Evolutionary conservation across 2,329 filamentous ascomycete species (phyloP).

Genomic region (Botrytis galanthina): DNA sequence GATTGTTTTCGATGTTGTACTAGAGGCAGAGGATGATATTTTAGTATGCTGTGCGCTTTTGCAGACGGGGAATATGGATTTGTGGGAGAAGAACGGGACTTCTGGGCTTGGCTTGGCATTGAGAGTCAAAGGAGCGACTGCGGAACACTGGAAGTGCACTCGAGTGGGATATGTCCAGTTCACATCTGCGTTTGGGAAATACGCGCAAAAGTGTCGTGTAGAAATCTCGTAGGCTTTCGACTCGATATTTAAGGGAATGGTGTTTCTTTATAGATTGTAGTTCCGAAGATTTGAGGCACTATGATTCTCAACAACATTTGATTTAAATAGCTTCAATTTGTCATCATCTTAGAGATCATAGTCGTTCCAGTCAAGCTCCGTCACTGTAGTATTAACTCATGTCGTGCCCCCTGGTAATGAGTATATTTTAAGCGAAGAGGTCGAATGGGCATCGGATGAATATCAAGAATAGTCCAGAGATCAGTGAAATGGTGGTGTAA

Average conservation of each 20-base stretch:
- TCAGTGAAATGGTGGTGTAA: not conserved
- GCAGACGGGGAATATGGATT: not conserved
- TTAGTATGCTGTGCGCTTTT: not conserved
- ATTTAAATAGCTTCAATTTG: not conserved
- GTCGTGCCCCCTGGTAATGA: accelerated
- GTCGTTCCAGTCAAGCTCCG: not conserved
- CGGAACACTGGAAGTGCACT: not conserved
- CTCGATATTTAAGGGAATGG: not conserved
- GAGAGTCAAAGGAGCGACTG: not conserved
- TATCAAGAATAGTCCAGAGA: not conserved
- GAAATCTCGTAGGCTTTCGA: not conserved
- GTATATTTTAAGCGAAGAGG: not conserved
- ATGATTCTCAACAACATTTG: not conserved
- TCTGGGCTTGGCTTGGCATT: not conserved
- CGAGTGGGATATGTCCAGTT: not conserved
- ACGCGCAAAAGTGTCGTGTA: not conserved
- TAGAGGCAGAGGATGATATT: not conserved
- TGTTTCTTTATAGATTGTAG: not conserved
- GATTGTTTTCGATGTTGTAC: not conserved
- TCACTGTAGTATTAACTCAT: not conserved
- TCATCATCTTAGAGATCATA: not conserved
- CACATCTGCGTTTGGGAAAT: not conserved
- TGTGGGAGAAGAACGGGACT: not conserved
- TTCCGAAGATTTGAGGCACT: not conserved
- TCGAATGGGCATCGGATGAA: not conserved